A percentile compares a stretch with the other conserved stretches of the same genome.
Conservation (phyloP, 2,329 filamentous ascomycete genomes). For the Niveomyces coronatus region DNA sequence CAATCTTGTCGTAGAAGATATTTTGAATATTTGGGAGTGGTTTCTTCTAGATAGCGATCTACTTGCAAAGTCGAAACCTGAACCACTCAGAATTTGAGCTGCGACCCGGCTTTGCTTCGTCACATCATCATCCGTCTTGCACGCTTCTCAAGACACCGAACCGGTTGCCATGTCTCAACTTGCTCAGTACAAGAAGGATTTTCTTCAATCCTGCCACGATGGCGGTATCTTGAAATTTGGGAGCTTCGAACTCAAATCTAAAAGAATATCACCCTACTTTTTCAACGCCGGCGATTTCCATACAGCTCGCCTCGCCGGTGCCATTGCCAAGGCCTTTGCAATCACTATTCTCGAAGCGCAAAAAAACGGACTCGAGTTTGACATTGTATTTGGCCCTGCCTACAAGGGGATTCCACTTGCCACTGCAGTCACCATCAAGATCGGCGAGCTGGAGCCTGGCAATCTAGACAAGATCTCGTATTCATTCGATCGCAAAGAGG, state of each 20-base stretch:
- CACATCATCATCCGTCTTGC: too few species aligned
- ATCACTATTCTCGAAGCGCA: slow-evolving; percentile 45
- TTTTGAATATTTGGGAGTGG: too few species aligned
- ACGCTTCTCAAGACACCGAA: background rate
- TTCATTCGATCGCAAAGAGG: slow-evolving; percentile 92
- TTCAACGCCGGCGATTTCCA: slow-evolving; percentile 94
- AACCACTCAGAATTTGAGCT: too few species aligned
- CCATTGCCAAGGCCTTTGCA: slow-evolving; percentile 76
- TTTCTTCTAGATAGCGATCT: too few species aligned
- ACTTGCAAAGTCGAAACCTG: too few species aligned
- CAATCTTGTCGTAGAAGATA: too few species aligned
- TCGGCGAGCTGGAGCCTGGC: slow-evolving; percentile 56
- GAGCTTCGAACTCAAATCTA: slow-evolving; percentile 83
- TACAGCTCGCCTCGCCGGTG: slow-evolving; percentile 63
- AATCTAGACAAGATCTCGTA: slow-evolving; percentile 66
- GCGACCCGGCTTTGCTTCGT: too few species aligned
- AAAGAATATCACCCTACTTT: slow-evolving; percentile 88
- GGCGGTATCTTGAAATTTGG: slow-evolving; percentile 71
- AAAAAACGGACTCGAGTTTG: slow-evolving; percentile 46
- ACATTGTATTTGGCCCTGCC: slow-evolving; percentile 85
- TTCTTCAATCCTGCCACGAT: slow-evolving; percentile 58
- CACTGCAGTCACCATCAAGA: slow-evolving; percentile 63
- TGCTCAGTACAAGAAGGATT: slow-evolving; percentile 58
- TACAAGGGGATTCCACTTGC: slow-evolving; percentile 97
- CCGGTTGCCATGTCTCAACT: slow-evolving; percentile 28